A percentile compares a stretch with the other conserved stretches of the same genome.
These are phyloP conservation scores for Starmera dryadoides DNA, from an alignment of 805 yeast genomes.

Conservation along the genomic window DNA sequence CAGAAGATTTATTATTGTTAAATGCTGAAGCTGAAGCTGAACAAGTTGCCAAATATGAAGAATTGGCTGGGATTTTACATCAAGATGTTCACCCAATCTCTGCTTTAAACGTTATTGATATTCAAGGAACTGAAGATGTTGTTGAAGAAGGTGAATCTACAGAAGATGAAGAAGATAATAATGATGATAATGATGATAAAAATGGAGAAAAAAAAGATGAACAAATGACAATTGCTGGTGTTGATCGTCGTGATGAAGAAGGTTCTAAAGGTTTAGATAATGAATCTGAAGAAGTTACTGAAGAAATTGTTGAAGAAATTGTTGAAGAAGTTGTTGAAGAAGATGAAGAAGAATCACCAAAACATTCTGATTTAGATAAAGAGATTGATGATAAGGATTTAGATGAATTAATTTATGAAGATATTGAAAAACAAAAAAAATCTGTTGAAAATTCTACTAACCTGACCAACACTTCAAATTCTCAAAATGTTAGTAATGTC, in stretches of 20 bases:
- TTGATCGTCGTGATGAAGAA: neutral
- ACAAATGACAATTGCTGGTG: neutral
- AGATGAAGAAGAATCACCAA: conserved; percentile 5
- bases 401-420: conserved; percentile 9
- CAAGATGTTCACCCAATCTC: neutral
- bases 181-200: conserved; percentile 1
- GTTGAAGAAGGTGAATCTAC: neutral
- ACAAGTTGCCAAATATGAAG: conserved; percentile 18
- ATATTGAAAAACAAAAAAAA: conserved; percentile 2
- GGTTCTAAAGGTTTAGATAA: neutral
- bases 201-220: neutral
- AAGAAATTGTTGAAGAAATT: conserved; percentile 1
- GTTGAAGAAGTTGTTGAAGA: conserved; percentile 4
- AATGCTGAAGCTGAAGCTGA: conserved; percentile 18
- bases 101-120: neutral
- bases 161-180: conserved; percentile 2
- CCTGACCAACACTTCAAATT: neutral
- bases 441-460: neutral
- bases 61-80: conserved; percentile 15
- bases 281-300: conserved; percentile 1
- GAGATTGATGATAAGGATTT: conserved; percentile 1
- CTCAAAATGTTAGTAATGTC: neutral
- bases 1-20: conserved; percentile 21
- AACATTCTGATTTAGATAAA: conserved; percentile 5
- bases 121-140: conserved; percentile 2